A percentile compares a stretch with the other conserved stretches of the same genome.
Evolutionary conservation across 768 basidiomycete species (phyloP).

Genomic region (Polyporus arcularius): DNA sequence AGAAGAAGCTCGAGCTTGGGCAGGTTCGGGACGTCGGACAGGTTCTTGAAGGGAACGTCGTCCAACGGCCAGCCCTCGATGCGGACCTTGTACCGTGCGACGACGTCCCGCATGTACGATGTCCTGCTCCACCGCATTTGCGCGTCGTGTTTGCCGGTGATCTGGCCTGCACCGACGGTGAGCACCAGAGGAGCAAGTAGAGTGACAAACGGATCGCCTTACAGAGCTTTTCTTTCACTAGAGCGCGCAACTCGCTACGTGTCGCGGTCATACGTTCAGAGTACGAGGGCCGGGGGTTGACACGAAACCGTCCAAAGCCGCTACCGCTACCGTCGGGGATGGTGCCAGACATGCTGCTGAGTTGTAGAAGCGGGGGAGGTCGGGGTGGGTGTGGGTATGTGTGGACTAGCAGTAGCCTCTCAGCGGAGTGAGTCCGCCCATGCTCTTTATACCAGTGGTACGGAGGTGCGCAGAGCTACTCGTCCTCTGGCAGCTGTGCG

Average conservation of each 20-base stretch:
- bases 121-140: constrained; percentile 26
- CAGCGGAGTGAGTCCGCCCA: neutral
- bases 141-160: constrained; percentile 27
- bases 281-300: constrained; percentile 27
- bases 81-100: constrained; percentile 28
- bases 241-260: constrained; percentile 26
- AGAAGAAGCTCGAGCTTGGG: constrained; percentile 29
- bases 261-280: constrained; percentile 32
- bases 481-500: too few species aligned
- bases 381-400: neutral
- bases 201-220: neutral
- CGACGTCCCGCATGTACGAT: constrained; percentile 29
- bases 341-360: neutral
- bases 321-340: too few species aligned
- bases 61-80: constrained; percentile 31
- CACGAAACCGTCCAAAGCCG: constrained; percentile 19
- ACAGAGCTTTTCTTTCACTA: constrained; percentile 28
- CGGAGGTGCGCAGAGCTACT: too few species aligned
- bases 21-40: constrained; percentile 31
- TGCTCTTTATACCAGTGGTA: too few species aligned
- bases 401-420: too few species aligned
- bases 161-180: constrained; percentile 18
- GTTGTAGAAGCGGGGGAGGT: neutral
- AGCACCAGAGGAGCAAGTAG: neutral
- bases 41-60: constrained; percentile 31